phyloP scores from a whole-genome alignment of 148 eudicot species.

The Suaeda aralocaspica region DNA sequence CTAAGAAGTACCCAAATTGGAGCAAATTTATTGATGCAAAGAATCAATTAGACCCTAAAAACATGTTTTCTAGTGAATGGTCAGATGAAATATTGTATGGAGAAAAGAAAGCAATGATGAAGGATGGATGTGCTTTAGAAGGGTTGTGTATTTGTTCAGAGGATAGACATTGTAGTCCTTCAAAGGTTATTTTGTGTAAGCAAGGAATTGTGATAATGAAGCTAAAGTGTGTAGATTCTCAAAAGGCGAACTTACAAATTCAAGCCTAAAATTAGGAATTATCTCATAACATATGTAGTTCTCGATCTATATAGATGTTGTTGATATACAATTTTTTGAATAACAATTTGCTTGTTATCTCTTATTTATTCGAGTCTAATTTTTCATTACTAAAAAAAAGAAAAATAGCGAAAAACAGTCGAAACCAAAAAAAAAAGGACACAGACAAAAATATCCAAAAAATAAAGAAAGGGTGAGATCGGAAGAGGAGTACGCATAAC shows the following conservation, averaged over 20 bases:
- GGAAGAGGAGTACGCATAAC: too few species aligned
- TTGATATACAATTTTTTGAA: too few species aligned
- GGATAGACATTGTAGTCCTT: slow-evolving; percentile 77
- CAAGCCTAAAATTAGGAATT: not conserved
- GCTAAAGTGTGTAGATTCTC: slow-evolving; percentile 67
- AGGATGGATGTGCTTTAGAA: slow-evolving; percentile 75
- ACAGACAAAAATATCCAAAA: too few species aligned
- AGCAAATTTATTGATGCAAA: slow-evolving; percentile 47
- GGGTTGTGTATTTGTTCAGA: slow-evolving; percentile 71
- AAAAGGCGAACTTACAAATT: not conserved
- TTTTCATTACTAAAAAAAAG: too few species aligned
- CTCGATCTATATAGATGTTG: not conserved
- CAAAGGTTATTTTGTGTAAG: slow-evolving; percentile 55
- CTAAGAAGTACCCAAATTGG: slow-evolving; percentile 44
- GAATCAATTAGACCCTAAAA: slow-evolving; percentile 42
- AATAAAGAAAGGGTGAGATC: too few species aligned
- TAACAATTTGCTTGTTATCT: too few species aligned
- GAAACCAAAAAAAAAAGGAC: too few species aligned
- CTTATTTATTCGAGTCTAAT: too few species aligned
- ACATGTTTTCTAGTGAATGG: slow-evolving; percentile 70
- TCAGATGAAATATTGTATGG: slow-evolving; percentile 61
- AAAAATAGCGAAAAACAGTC: too few species aligned
- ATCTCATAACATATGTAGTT: not conserved
- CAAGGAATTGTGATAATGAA: slow-evolving; percentile 48
- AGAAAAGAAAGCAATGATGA: slow-evolving; percentile 9